Percentiles rank a stretch among this genome's conserved stretches.
These are phyloP conservation scores for Penicillium ucsense DNA, from an alignment of 495 filamentous ascomycete species.

Conservation along the genomic window DNA sequence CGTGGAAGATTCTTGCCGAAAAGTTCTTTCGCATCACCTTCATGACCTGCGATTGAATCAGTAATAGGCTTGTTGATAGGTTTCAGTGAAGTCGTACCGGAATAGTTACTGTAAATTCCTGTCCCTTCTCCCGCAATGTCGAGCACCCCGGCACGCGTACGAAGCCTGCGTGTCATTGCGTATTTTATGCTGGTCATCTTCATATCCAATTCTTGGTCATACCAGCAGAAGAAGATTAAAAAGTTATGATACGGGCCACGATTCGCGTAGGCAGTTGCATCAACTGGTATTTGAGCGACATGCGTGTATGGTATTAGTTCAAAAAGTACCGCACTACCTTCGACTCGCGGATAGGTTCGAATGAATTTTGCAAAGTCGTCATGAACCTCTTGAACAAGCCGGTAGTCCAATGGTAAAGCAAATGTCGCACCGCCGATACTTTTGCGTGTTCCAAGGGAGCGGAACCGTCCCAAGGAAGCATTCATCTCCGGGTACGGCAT, in stretches of 20 bases:
- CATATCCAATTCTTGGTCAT: conserved; percentile 2
- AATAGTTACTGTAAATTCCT: conserved; percentile 2
- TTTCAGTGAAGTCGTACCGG: neutral
- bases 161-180: conserved; percentile 3
- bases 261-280: conserved; percentile 10
- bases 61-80: neutral
- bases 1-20: conserved; percentile 1
- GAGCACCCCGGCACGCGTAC: neutral
- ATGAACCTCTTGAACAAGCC: conserved; percentile 5
- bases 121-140: neutral
- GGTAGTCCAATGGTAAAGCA: conserved; percentile 6
- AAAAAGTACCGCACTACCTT: conserved; percentile 6
- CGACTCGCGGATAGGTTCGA: neutral
- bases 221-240: conserved; percentile 6
- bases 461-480: neutral
- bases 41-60: neutral
- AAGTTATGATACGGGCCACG: conserved; percentile 14
- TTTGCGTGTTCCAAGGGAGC: neutral
- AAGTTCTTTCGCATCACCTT: neutral
- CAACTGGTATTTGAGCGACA: conserved; percentile 1
- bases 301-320: conserved; percentile 9
- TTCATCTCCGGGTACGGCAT: conserved; percentile 19
- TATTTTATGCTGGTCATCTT: conserved; percentile 1
- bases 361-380: conserved; percentile 5
- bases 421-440: conserved; percentile 6